phyloP scores from a whole-genome alignment of 176 grass and related monocot species.

The Raddia distichophylla region DNA sequence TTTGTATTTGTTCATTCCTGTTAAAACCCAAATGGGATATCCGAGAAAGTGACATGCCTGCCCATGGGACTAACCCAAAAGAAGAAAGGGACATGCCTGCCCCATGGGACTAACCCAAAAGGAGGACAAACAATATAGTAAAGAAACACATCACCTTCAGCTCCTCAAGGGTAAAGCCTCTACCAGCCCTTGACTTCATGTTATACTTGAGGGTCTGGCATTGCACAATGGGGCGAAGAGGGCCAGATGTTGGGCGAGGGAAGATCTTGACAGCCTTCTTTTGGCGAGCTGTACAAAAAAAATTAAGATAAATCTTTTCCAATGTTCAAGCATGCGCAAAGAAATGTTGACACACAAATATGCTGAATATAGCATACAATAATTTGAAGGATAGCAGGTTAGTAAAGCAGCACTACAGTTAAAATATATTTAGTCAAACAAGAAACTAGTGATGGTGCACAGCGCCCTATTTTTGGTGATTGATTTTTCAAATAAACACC shows the following conservation, averaged over 20 bases:
- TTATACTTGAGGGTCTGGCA: conserved; percentile 93
- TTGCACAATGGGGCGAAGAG: conserved; percentile 76
- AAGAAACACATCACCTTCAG: conserved; percentile 64
- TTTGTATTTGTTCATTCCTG: background rate
- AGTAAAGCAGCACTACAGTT: background rate
- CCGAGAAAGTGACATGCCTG: background rate
- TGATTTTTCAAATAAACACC: background rate
- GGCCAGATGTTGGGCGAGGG: conserved; percentile 79
- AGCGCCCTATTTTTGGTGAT: background rate
- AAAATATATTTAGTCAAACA: background rate
- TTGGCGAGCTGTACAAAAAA: conserved; percentile 61
- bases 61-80: background rate
- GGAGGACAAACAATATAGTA: background rate
- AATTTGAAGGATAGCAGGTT: background rate
- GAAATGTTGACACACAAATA: background rate
- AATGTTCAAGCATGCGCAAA: background rate
- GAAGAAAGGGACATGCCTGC: background rate
- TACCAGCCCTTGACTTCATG: conserved; percentile 93
- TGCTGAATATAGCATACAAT: no score
- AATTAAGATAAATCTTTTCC: background rate
- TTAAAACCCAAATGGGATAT: background rate
- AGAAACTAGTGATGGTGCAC: background rate
- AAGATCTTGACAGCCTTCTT: conserved; percentile 96
- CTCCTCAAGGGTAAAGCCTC: conserved; percentile 85
- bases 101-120: background rate